Conservation (phyloP, 768 basidiomycete species). For the Lactarius trivialis region DNA sequence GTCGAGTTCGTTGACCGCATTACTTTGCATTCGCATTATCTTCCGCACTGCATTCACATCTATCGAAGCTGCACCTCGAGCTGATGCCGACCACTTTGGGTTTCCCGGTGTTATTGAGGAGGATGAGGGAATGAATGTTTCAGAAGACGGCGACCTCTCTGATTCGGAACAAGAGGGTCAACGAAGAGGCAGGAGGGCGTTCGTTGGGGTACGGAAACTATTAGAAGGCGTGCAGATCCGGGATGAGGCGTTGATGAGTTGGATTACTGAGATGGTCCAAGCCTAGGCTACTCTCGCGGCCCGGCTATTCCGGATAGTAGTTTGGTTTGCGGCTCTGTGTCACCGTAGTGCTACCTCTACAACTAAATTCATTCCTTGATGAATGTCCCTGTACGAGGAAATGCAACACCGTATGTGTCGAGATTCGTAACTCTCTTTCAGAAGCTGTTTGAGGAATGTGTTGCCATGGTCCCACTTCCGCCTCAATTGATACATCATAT, state of each 20-base stretch:
- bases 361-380: not conserved
- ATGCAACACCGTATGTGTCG: conserved; percentile 33
- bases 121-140: conserved; percentile 56
- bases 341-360: not conserved
- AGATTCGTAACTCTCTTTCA: conserved; percentile 43
- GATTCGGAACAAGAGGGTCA: conserved; percentile 60
- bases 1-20: conserved; percentile 68
- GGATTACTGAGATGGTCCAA: conserved; percentile 57
- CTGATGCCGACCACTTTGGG: conserved; percentile 81
- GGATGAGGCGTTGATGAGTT: conserved; percentile 53
- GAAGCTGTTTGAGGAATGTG: conserved; percentile 42
- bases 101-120: conserved; percentile 81
- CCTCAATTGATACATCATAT: not conserved
- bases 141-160: conserved; percentile 24
- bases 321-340: not conserved
- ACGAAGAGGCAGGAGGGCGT: conserved; percentile 64
- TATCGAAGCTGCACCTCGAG: conserved; percentile 57
- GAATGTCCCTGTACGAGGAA: conserved; percentile 2
- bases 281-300: conserved; percentile 17
- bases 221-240: conserved; percentile 60
- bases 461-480: not conserved
- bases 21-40: conserved; percentile 77
- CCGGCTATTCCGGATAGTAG: not conserved
- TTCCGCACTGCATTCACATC: conserved; percentile 76
- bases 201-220: conserved; percentile 50